phyloP scores from a whole-genome alignment of 2,329 filamentous ascomycete species.

The Lachnellula arida region DNA sequence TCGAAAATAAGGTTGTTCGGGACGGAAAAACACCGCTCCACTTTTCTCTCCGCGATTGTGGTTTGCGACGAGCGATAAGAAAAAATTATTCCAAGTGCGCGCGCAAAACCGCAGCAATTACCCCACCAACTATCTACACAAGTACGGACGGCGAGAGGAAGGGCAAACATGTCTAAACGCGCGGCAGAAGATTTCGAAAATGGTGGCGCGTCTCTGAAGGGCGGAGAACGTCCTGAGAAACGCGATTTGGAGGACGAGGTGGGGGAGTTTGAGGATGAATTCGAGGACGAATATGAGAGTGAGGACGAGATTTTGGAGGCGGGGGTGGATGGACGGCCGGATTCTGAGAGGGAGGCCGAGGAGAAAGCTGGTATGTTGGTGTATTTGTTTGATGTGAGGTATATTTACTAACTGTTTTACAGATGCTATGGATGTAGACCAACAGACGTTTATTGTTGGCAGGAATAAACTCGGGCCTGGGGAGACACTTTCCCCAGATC shows the following conservation, averaged over 20 bases:
- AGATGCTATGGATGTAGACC: conserved; percentile 89
- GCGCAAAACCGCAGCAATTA: background rate
- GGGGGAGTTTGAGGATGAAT: conserved; percentile 92
- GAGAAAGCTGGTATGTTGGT: conserved; percentile 61
- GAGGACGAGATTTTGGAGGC: conserved; percentile 92
- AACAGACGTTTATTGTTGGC: conserved; percentile 92
- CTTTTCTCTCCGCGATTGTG: background rate
- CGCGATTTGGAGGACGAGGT: conserved; percentile 64
- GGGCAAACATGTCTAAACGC: conserved; percentile 53
- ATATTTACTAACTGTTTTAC: conserved; percentile 22
- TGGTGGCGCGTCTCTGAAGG: conserved; percentile 50
- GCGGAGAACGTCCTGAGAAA: conserved; percentile 55
- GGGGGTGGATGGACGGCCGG: conserved; percentile 86
- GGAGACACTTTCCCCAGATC: conserved; percentile 85
- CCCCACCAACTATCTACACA: background rate
- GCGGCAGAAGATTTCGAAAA: conserved; percentile 46
- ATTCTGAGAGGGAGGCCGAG: conserved; percentile 87
- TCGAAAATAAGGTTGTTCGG: background rate
- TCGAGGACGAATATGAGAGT: conserved; percentile 86
- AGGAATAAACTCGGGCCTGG: conserved; percentile 86
- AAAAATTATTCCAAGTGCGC: conserved; percentile 2
- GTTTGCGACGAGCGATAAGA: conserved; percentile 8
- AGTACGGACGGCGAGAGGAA: background rate
- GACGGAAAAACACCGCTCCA: background rate
- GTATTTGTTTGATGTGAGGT: conserved; percentile 1